Evolutionary conservation across 495 filamentous ascomycete genomes (phyloP), one percentile per base, ranked within the genome.

Genomic region (Podospora bellae-mahoneyi): DNA sequence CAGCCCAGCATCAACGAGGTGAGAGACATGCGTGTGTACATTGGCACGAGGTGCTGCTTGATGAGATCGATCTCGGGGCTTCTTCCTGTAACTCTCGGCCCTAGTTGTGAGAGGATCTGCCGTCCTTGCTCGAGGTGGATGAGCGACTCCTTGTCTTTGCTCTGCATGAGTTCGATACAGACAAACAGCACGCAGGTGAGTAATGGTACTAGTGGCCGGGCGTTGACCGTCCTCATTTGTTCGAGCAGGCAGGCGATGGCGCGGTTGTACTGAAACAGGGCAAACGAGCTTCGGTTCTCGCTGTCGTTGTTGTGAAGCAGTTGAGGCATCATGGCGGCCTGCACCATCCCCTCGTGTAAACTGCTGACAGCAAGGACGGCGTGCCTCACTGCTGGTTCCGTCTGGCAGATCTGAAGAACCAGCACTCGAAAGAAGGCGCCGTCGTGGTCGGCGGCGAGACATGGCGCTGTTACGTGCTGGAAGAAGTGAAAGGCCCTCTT

Each of bases 311-410:
- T 78, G 18, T 82, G 73, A 3, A 75, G 39, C 20, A 62, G 7
- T 13, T 81, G 73, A 3, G 75, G 32, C 26, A 62, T 16, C 53
- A 60, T 44, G 48, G 69, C 64, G 30, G 48, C 67, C 56, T 75
- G 75, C 57, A 74, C 69, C 74, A 78, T 76, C 44, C 63, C 70
- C 61, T 82, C 85, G 68, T 86, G 86, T 18, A 89, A 74, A 9
- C 84, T 80, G 74, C 85, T 84, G 30, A 89, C 81, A 54, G 82
- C 82, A 9, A 84, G 76, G 9, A 89, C 83, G 32, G 86, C 87
- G 71, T 89, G 86, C 74, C 85, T 85, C 1, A 89, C 82, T 0
- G 86, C 85, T 0, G 87, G 85, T 67, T 88, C 86, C 59, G 75
- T 75, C 48, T 81, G 84, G 67, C 84, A 84, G 18, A 86, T 80